Conservation (phyloP, 768 basidiomycete genomes). For the Harrya chromipes region DNA sequence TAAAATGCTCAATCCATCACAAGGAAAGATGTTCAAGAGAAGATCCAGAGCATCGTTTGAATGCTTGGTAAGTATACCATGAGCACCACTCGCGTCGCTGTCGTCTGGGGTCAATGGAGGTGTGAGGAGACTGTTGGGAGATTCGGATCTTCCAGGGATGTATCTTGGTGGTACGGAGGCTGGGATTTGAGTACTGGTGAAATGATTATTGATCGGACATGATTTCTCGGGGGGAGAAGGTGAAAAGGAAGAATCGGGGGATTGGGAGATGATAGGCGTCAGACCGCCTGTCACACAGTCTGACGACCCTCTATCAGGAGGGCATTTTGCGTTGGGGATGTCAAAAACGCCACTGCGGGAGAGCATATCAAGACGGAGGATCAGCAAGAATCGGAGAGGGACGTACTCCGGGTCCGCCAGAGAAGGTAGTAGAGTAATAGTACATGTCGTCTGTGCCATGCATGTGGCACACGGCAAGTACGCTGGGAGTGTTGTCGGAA, state of each 20-base stretch:
- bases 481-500: slow-evolving; percentile 73
- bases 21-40: slow-evolving; percentile 75
- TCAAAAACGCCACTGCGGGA: slow-evolving; percentile 88
- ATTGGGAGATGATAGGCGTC: slow-evolving; percentile 59
- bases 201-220: slow-evolving; percentile 18
- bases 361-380: slow-evolving; percentile 3
- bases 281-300: slow-evolving; percentile 92
- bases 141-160: slow-evolving; percentile 41
- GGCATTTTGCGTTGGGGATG: slow-evolving; percentile 88
- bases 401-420: slow-evolving; percentile 87
- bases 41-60: slow-evolving; percentile 70
- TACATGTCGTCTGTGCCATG: slow-evolving; percentile 80
- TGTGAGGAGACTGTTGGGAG: slow-evolving; percentile 49
- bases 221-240: slow-evolving; percentile 27
- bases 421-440: slow-evolving; percentile 92
- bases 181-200: slow-evolving; percentile 21
- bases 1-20: slow-evolving; percentile 61
- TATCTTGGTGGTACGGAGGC: slow-evolving; percentile 38
- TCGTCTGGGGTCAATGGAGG: slow-evolving; percentile 81
- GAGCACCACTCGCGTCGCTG: slow-evolving; percentile 42
- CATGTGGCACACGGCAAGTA: slow-evolving; percentile 83
- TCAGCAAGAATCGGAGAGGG: background rate
- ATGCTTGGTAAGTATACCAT: slow-evolving; percentile 43
- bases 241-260: slow-evolving; percentile 35
- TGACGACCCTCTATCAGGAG: slow-evolving; percentile 93